A percentile compares a stretch with the other conserved stretches of the same genome.
These are phyloP conservation scores for Schwanniomyces polymorphus DNA, from an alignment of 805 yeast genomes.

Conservation along the genomic window DNA sequence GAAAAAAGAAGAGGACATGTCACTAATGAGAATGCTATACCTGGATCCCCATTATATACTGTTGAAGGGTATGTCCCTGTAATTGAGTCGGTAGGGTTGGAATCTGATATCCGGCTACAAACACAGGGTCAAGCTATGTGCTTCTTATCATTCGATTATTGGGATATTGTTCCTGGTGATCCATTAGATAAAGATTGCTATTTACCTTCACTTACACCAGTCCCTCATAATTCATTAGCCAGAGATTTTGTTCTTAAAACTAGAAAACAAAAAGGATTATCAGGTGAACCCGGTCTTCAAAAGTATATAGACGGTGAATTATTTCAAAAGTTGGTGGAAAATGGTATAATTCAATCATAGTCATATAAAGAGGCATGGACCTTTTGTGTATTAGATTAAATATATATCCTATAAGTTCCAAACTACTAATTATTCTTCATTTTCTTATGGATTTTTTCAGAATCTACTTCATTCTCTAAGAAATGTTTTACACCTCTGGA, in stretches of 20 bases:
- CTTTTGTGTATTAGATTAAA: not conserved
- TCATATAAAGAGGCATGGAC: not conserved
- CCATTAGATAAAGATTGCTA: slow-evolving; percentile 70
- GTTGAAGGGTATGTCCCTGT: slow-evolving; percentile 75
- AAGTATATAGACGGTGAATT: slow-evolving; percentile 68
- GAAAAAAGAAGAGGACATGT: slow-evolving; percentile 66
- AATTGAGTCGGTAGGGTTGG: slow-evolving; percentile 87
- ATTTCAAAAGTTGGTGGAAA: slow-evolving; percentile 50
- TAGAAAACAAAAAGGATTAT: slow-evolving; percentile 81
- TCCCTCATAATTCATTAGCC: slow-evolving; percentile 66
- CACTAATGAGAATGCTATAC: slow-evolving; percentile 51
- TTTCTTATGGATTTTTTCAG: not conserved
- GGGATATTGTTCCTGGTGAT: slow-evolving; percentile 88
- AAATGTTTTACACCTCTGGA: not conserved
- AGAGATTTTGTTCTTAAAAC: slow-evolving; percentile 90
- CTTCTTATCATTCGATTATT: slow-evolving; percentile 61
- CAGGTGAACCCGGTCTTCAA: slow-evolving; percentile 66
- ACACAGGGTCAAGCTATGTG: slow-evolving; percentile 81
- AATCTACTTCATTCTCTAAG: not conserved
- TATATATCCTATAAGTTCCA: not conserved
- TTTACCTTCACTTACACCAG: slow-evolving; percentile 75
- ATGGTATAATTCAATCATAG: slow-evolving; percentile 30
- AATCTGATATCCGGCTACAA: slow-evolving; percentile 75
- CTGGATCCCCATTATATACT: slow-evolving; percentile 68
- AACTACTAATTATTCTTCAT: not conserved